A percentile compares a stretch with the other conserved stretches of the same genome.
phyloP scores from a whole-genome alignment of 2,329 filamentous ascomycete species.

The Cladosporium sp. region DNA sequence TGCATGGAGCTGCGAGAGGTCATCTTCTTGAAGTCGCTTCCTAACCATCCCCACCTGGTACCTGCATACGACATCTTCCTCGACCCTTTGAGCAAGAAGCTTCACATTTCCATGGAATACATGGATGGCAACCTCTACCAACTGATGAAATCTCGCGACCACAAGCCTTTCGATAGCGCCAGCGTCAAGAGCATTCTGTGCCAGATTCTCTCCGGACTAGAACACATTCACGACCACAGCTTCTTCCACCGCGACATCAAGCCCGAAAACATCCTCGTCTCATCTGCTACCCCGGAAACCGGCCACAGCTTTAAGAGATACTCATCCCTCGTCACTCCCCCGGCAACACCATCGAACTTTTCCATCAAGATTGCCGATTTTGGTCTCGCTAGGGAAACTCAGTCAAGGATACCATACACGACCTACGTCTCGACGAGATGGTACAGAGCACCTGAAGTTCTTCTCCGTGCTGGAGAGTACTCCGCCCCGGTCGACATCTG shows the following conservation, averaged over 20 bases:
- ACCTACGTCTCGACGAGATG: constrained; percentile 97
- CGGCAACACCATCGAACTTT: constrained; percentile 87
- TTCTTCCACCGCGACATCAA: constrained; percentile 99
- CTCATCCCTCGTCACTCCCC: constrained; percentile 86
- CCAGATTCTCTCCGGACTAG: constrained; percentile 91
- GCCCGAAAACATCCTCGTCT: constrained; percentile 96
- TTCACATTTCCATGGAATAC: constrained; percentile 98
- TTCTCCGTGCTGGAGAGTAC: constrained; percentile 90
- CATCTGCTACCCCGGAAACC: constrained; percentile 79
- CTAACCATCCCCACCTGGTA: constrained; percentile 85
- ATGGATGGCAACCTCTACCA: constrained; percentile 99
- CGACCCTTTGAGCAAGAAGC: constrained; percentile 89
- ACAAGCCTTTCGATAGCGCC: constrained; percentile 82
- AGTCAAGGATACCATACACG: constrained; percentile 93
- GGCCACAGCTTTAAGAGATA: constrained; percentile 86
- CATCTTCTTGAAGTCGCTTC: constrained; percentile 88
- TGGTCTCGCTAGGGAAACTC: constrained; percentile 92
- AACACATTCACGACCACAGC: constrained; percentile 93
- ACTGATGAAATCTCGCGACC: constrained; percentile 95
- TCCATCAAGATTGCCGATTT: constrained; percentile 99
- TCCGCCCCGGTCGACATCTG: constrained; percentile 97
- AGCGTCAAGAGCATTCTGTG: constrained; percentile 97
- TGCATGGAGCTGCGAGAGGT: constrained; percentile 94
- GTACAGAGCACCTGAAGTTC: constrained; percentile 90
- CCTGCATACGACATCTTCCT: constrained; percentile 97